These are phyloP conservation scores for Aspergillus niger DNA, from an alignment of 2,329 filamentous ascomycete species.

Conservation along the genomic window DNA sequence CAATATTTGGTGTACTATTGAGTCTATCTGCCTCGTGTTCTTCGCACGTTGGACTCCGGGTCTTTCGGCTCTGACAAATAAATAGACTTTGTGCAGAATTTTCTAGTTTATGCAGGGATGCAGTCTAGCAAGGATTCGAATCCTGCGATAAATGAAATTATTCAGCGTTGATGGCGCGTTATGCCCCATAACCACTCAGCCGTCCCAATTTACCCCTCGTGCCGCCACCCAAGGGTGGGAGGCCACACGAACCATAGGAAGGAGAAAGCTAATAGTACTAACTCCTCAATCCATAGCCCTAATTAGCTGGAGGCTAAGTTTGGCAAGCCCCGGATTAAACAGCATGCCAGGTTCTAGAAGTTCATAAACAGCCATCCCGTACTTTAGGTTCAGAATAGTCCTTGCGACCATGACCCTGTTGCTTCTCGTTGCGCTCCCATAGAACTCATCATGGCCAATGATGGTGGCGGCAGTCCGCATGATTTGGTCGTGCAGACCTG, in stretches of 20 bases:
- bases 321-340: background rate
- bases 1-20: background rate
- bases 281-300: background rate
- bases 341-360: background rate
- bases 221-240: background rate
- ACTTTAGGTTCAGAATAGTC: background rate
- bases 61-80: background rate
- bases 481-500: conserved; percentile 7
- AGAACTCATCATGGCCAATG: background rate
- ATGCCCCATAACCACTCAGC: background rate
- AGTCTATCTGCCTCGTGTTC: background rate
- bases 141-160: background rate
- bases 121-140: background rate
- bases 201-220: background rate
- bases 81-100: conserved; percentile 1
- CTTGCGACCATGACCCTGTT: background rate
- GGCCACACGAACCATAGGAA: background rate
- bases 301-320: background rate
- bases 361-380: conserved; percentile 1
- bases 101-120: background rate
- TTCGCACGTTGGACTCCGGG: background rate
- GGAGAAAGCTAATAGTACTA: background rate
- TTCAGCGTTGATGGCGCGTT: background rate
- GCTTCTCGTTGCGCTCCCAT: background rate
- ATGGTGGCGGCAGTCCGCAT: conserved; percentile 3